Base-by-base conservation (phyloP, 352 stramenopile genomes). In the Globisporangium middletonii region DNA sequence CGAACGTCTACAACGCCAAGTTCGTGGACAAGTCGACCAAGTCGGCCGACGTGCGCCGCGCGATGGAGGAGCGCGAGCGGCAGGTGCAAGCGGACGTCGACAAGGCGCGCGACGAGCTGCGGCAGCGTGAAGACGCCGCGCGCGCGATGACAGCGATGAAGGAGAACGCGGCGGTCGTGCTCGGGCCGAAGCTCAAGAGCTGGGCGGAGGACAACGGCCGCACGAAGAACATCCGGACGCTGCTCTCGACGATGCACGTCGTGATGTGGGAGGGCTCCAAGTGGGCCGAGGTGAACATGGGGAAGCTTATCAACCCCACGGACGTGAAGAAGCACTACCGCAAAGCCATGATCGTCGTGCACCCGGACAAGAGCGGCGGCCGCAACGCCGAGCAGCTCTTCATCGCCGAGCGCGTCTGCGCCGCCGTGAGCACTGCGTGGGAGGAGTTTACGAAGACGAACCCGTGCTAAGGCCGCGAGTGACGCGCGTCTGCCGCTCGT, bases 301-400 rank as follows among this genome's bases (percentile, higher is more conserved):
- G 81, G 62, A 94, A 96, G 66, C 79, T 97, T n/a, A 77, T 97
- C 27, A 71, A 87, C 64, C 88, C 86, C n/a, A 72, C 79, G 46
- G 85, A 94, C 57, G 83, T 97, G n/a, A 97, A 97, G 71, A 88
- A 93, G 65, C 63, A 89, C 61, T 97, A 97, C 67, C 84, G 87
- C 49, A 92, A 93, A 64, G 86, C 89, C 37, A 97, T 97, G 88
- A 89, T 97, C 55, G 83, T 97, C 33, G 89, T 97, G 47, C 89
- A 97, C 58, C 86, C 88, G 11, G 89, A 97, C 74, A 97, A 97
- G 67, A 81, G 81, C 52, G 79, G 79, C 33, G 86, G 88, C 16
- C 82, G 85, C 55, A 92, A 81, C 18, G 73, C 88, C 44, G 87
- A 97, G 62, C 84, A 96, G 41, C 68, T 95, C 53, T 73, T 97